Conservation (phyloP, 768 basidiomycete species). For the Bullera alba region DNA sequence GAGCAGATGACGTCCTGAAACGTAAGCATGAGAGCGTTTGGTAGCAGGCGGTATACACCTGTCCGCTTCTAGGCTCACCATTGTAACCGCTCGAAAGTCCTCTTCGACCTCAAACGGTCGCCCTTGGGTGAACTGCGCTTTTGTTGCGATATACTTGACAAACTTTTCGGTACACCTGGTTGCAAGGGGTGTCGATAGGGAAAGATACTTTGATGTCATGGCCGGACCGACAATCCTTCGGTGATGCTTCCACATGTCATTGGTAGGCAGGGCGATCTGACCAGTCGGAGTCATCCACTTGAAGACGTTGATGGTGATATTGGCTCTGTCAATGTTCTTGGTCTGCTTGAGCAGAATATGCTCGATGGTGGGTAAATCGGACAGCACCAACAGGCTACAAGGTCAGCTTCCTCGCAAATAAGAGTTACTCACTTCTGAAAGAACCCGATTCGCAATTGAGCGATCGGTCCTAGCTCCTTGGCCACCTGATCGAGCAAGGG, state of each 20-base stretch:
- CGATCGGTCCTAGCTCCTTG: conserved; percentile 22
- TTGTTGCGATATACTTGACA: conserved; percentile 20
- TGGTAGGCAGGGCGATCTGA: conserved; percentile 27
- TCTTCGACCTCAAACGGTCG: conserved; percentile 14
- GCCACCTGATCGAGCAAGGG: conserved; percentile 16
- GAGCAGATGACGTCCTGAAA: conserved; percentile 34
- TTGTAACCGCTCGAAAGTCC: conserved; percentile 25
- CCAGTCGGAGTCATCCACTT: conserved; percentile 21
- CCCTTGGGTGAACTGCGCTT: conserved; percentile 7
- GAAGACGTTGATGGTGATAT: conserved; percentile 23
- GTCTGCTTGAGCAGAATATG: conserved; percentile 14
- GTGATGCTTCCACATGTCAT: conserved; percentile 31
- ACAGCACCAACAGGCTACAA: conserved; percentile 21
- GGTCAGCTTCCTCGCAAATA: neutral
- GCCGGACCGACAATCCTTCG: conserved; percentile 31
- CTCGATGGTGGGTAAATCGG: conserved; percentile 25
- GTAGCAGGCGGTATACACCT: too few relatives aligned
- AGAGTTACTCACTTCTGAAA: conserved; percentile 13
- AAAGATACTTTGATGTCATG: conserved; percentile 38
- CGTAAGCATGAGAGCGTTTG: neutral
- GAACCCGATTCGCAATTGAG: conserved; percentile 26
- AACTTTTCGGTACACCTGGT: conserved; percentile 14
- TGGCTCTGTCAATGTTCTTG: conserved; percentile 24
- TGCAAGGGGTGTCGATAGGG: conserved; percentile 22
- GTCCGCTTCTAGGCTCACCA: conserved; percentile 19